These are phyloP conservation scores for Phytophthora citrophthora DNA, from an alignment of 352 stramenopile species.

Conservation along the genomic window DNA sequence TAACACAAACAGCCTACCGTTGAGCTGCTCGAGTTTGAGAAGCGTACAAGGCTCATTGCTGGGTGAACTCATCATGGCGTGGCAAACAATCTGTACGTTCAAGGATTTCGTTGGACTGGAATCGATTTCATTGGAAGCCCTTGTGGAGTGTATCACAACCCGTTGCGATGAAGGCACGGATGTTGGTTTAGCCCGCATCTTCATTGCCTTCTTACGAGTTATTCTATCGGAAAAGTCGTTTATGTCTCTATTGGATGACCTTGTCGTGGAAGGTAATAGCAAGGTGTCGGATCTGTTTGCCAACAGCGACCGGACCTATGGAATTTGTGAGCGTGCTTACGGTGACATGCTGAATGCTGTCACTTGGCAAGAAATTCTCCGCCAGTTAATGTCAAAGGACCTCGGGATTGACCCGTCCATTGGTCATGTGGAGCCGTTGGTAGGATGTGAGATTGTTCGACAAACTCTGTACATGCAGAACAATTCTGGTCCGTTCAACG, in stretches of 20 bases:
- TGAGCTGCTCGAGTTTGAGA: slow-evolving; percentile 48
- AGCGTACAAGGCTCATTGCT: slow-evolving; percentile 63
- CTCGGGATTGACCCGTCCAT: slow-evolving; percentile 77
- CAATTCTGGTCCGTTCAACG: slow-evolving; percentile 81
- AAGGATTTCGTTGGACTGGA: slow-evolving; percentile 71
- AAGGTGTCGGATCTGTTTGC: slow-evolving; percentile 83
- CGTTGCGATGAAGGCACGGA: slow-evolving; percentile 50
- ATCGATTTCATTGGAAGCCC: slow-evolving; percentile 64
- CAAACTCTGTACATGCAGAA: slow-evolving; percentile 87
- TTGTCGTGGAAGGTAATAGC: slow-evolving; percentile 82
- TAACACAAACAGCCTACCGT: slow-evolving; percentile 39
- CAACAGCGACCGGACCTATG: slow-evolving; percentile 75
- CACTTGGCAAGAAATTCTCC: slow-evolving; percentile 88
- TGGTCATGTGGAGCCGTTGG: slow-evolving; percentile 71
- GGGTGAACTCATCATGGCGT: slow-evolving; percentile 80
- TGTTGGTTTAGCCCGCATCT: slow-evolving; percentile 65
- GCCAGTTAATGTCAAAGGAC: slow-evolving; percentile 84
- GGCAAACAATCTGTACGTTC: slow-evolving; percentile 81
- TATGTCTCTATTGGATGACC: slow-evolving; percentile 74
- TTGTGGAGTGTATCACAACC: slow-evolving; percentile 59
- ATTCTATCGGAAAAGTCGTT: slow-evolving; percentile 85
- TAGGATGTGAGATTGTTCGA: slow-evolving; percentile 81
- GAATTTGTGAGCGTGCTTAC: slow-evolving; percentile 71
- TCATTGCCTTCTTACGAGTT: slow-evolving; percentile 72
- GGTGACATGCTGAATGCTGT: slow-evolving; percentile 78